These are phyloP conservation scores for Dactylonectria macrodidyma DNA, from an alignment of 2,329 filamentous ascomycete species.

Conservation along the genomic window DNA sequence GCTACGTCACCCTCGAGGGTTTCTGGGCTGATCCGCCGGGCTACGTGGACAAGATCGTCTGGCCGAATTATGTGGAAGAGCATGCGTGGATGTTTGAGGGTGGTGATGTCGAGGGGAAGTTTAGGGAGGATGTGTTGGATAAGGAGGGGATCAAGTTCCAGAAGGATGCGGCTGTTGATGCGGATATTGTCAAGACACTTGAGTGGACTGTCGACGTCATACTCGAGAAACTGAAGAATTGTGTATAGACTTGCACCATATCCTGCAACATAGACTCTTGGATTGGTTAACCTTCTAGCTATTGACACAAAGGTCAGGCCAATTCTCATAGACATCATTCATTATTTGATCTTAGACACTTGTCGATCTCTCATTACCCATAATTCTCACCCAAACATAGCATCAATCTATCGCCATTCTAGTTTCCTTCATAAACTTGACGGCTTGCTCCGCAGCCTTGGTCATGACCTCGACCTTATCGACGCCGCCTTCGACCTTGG, in stretches of 20 bases:
- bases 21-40: slow-evolving; percentile 97
- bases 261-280: background rate
- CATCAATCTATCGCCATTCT: slow-evolving; percentile 22
- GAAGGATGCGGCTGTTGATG: slow-evolving; percentile 61
- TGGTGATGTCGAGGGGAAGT: slow-evolving; percentile 74
- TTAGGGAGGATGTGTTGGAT: slow-evolving; percentile 63
- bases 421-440: slow-evolving; percentile 53
- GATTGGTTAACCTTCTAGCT: background rate
- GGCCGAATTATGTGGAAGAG: slow-evolving; percentile 91
- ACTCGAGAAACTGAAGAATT: slow-evolving; percentile 62
- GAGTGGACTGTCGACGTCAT: slow-evolving; percentile 78
- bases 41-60: slow-evolving; percentile 95
- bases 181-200: slow-evolving; percentile 74
- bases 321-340: background rate
- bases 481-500: slow-evolving; percentile 61
- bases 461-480: slow-evolving; percentile 68
- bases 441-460: slow-evolving; percentile 68
- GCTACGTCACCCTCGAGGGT: slow-evolving; percentile 87
- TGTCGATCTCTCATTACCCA: background rate
- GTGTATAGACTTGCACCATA: slow-evolving; percentile 26
- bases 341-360: background rate
- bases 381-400: too few species aligned
- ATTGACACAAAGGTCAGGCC: slow-evolving; percentile 2
- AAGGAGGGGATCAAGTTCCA: slow-evolving; percentile 65
- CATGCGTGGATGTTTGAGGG: slow-evolving; percentile 85